phyloP scores from a whole-genome alignment of 2,329 filamentous ascomycete species.

The Sarocladium brachiariae region DNA sequence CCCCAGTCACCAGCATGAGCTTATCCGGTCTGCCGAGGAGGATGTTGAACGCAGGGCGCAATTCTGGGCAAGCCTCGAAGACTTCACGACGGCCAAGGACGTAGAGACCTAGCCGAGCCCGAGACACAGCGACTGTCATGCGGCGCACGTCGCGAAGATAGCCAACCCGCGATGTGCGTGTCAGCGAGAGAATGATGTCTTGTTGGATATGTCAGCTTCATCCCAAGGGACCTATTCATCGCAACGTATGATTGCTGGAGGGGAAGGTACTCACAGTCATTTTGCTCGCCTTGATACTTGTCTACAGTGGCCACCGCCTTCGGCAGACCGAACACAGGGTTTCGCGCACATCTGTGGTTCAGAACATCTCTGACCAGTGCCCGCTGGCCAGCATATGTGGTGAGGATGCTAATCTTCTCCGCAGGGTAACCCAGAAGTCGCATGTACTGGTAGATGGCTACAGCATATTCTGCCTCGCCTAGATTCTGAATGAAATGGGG shows the following conservation, averaged over 20 bases:
- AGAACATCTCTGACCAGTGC: constrained; percentile 86
- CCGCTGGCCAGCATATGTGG: constrained; percentile 88
- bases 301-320: constrained; percentile 91
- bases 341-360: constrained; percentile 72
- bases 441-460: constrained; percentile 97
- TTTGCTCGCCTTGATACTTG: constrained; percentile 98
- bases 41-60: constrained; percentile 77
- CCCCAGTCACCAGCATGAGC: constrained; percentile 72
- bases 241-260: background rate
- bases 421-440: constrained; percentile 87
- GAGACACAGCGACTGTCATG: constrained; percentile 88
- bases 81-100: constrained; percentile 82
- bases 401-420: constrained; percentile 75
- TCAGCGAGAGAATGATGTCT: constrained; percentile 92
- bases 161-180: constrained; percentile 79
- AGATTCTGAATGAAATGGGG: constrained; percentile 96
- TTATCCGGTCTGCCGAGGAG: constrained; percentile 74
- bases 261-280: constrained; percentile 70
- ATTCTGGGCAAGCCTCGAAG: constrained; percentile 83
- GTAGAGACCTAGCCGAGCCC: constrained; percentile 85
- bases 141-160: constrained; percentile 91
- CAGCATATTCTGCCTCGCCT: constrained; percentile 93
- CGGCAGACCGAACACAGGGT: constrained; percentile 80
- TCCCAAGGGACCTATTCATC: too few relatives aligned
- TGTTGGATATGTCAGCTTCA: constrained; percentile 17